Evolutionary conservation across 768 basidiomycete species (phyloP).

Genomic region (Hygrocybe coccinea): DNA sequence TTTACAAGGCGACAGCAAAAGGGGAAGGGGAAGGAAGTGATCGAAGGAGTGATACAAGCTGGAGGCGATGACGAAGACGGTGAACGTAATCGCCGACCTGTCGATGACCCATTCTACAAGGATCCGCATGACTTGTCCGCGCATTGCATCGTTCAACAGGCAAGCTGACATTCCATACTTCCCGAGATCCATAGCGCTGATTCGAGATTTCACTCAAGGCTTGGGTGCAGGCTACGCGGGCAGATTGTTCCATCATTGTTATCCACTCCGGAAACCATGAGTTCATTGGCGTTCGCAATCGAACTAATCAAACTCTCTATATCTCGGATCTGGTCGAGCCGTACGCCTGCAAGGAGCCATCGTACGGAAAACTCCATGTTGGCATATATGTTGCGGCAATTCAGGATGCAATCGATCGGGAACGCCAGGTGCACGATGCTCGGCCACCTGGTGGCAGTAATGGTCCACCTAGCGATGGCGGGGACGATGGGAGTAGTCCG

Average conservation of each 20-base stretch:
- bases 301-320: constrained; percentile 15
- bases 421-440: constrained; percentile 4
- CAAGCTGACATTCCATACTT: constrained; percentile 10
- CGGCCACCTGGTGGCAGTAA: constrained; percentile 5
- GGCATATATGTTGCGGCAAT: constrained; percentile 16
- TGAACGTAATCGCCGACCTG: not conserved
- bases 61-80: constrained; percentile 8
- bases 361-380: constrained; percentile 14
- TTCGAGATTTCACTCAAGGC: constrained; percentile 9
- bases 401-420: constrained; percentile 11
- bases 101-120: constrained; percentile 10
- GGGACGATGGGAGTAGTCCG: not conserved
- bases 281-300: constrained; percentile 14
- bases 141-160: constrained; percentile 13
- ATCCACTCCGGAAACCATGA: constrained; percentile 10
- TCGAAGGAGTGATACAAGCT: constrained; percentile 5
- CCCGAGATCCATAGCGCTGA: not conserved
- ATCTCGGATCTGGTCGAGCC: constrained; percentile 15
- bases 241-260: constrained; percentile 8
- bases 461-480: constrained; percentile 7
- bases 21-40: constrained; percentile 5
- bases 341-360: constrained; percentile 6
- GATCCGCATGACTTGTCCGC: constrained; percentile 9
- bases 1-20: not conserved
- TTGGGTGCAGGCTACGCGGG: constrained; percentile 15